Base-by-base conservation (phyloP, 768 basidiomycete species). In the Scleroderma citrinum region DNA sequence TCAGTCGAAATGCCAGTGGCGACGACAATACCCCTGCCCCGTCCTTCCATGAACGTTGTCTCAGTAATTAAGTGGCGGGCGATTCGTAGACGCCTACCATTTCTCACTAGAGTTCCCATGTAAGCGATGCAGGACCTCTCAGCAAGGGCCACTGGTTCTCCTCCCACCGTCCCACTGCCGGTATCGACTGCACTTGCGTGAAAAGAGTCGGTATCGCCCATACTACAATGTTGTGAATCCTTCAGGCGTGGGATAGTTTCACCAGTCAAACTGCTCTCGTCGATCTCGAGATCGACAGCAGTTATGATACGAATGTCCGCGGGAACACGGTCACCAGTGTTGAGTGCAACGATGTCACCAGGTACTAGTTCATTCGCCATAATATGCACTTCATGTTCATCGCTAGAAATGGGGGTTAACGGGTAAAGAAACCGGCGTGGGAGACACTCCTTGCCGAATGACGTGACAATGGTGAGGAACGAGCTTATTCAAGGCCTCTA, bases 341-440 rank as follows among this genome's bases (percentile, higher is more conserved):
- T 71, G 70, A 98, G 88, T 1, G 83, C 83, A 50, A 97, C 83
- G 44, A 97, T 76, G 62, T 98, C 94, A 26, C 94, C 94, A 0
- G 94, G 94, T 4, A 97, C 89, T n/a, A 97, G 83, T 61, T 95
- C 90, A 66, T 97, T 97, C 0, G 93, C 95, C 29, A 97, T 82
- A n/a, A 91, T 70, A 55, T 91, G 91, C 34, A 81, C 66, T 12
- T 79, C 56, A 81, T 79, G 67, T 85, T 85, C 13, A 66, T 76
- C 55, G 21, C 67, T 57, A 46, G 42, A 32, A 31, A 46, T 16
- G 14, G 13, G 23, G 11, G 16, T 35, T 34, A 12, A 45, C 47
- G 39, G 12, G 4, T 13, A 41, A 21, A 4, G 2, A 34, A 30
- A 19, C 26, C 21, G 20, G 30, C 11, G 2, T 4, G 26, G 32